These are phyloP conservation scores for Marasmius sp. DNA, from an alignment of 1,284 basidiomycete species.

Conservation along the genomic window DNA sequence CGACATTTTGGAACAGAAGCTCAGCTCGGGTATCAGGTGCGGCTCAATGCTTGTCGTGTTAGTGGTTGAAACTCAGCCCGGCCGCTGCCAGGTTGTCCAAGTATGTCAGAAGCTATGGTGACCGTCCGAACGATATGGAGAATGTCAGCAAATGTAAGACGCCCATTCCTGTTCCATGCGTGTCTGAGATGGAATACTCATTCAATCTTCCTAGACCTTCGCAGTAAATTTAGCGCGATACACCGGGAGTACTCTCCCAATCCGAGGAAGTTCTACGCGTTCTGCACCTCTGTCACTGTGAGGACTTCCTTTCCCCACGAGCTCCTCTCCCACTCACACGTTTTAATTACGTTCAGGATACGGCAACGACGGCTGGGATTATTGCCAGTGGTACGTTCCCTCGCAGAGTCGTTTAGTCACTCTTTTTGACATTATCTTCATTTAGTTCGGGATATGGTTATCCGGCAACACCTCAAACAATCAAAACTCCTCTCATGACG, in stretches of 20 bases:
- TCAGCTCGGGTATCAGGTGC: constrained; percentile 56
- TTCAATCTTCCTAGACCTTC: constrained; percentile 50
- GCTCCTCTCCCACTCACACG: neutral
- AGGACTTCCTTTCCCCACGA: constrained; percentile 15
- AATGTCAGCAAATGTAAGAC: constrained; percentile 66
- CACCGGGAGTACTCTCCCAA: constrained; percentile 74
- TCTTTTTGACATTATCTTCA: neutral
- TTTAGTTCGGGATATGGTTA: constrained; percentile 68
- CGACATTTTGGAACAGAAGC: constrained; percentile 68
- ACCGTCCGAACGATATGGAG: constrained; percentile 70
- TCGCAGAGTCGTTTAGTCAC: neutral
- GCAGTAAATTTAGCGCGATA: constrained; percentile 75
- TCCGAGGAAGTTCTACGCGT: constrained; percentile 77
- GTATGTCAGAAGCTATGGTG: constrained; percentile 74
- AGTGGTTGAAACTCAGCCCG: neutral
- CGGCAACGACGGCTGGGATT: constrained; percentile 72
- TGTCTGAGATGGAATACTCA: neutral
- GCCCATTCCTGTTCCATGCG: neutral
- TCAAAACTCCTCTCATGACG: constrained; percentile 45
- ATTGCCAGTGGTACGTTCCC: constrained; percentile 64
- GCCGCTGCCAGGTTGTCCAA: constrained; percentile 44
- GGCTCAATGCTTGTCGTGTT: neutral
- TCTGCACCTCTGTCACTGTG: constrained; percentile 76
- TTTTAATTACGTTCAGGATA: constrained; percentile 46
- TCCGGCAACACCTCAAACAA: constrained; percentile 65